These are phyloP conservation scores for Hypoxylon rickii DNA, from an alignment of 495 filamentous ascomycete species.

Conservation along the genomic window DNA sequence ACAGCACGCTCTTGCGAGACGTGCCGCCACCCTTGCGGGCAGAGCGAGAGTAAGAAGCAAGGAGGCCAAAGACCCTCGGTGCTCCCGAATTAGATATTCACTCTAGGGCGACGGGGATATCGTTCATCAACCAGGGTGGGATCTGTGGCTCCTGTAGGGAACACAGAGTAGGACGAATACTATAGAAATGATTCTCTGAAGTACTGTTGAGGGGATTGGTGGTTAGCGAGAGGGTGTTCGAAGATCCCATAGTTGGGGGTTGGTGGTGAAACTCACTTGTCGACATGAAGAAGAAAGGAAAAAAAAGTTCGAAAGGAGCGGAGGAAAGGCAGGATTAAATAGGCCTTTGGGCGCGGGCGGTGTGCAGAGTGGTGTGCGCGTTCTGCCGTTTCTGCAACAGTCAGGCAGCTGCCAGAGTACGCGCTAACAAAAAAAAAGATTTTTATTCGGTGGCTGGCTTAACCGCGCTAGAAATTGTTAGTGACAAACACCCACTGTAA, in stretches of 20 bases:
- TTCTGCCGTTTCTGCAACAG: constrained; percentile 4
- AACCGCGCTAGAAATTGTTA: background rate
- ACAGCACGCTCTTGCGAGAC: constrained; percentile 43
- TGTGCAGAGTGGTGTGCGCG: background rate
- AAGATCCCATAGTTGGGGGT: background rate
- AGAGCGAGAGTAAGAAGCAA: constrained; percentile 52
- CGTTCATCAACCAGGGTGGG: constrained; percentile 66
- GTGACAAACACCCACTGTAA: too few relatives aligned
- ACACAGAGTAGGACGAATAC: constrained; percentile 79
- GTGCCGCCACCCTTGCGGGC: constrained; percentile 56
- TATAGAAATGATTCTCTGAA: constrained; percentile 77
- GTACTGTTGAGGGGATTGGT: constrained; percentile 14
- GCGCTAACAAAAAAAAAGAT: too few relatives aligned
- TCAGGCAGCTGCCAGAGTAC: too few relatives aligned
- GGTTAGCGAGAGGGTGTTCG: constrained; percentile 9
- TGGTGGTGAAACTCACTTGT: constrained; percentile 27
- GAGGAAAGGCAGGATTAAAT: constrained; percentile 36
- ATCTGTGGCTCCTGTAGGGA: constrained; percentile 72
- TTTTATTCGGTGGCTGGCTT: background rate
- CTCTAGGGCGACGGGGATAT: constrained; percentile 65
- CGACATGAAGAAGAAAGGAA: constrained; percentile 42
- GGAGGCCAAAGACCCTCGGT: constrained; percentile 23
- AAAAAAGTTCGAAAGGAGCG: constrained; percentile 17
- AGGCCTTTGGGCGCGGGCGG: constrained; percentile 11
- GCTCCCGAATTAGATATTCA: constrained; percentile 49